phyloP scores from a whole-genome alignment of 306 rosid genomes.

The Quercus agrifolia region DNA sequence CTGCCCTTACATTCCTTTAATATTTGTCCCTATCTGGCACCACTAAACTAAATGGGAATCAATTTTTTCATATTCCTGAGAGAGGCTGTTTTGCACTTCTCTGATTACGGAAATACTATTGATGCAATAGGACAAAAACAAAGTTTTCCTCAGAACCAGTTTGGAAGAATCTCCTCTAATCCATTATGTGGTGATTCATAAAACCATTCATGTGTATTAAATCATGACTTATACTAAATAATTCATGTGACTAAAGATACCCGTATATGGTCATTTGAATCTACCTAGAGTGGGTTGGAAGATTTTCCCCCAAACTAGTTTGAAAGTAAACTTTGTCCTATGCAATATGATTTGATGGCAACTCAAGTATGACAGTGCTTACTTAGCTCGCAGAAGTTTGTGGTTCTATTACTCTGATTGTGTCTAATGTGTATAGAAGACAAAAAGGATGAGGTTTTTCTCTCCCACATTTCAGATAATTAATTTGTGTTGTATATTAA shows the following conservation, averaged over 20 bases:
- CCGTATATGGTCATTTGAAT: too few species aligned
- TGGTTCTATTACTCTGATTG: neutral
- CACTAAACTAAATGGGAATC: neutral
- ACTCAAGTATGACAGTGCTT: neutral
- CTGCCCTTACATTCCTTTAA: constrained; percentile 12
- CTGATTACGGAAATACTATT: too few species aligned
- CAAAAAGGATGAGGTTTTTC: neutral
- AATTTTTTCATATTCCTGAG: neutral
- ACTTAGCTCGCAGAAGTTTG: neutral
- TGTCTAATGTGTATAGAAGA: neutral
- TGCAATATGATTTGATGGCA: neutral
- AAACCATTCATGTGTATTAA: too few species aligned
- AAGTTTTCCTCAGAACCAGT: too few species aligned
- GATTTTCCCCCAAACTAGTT: too few species aligned
- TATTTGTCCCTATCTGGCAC: neutral
- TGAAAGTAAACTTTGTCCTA: neutral
- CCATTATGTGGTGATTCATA: too few species aligned
- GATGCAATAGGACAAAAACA: neutral
- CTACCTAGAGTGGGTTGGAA: too few species aligned
- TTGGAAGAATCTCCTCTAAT: too few species aligned
- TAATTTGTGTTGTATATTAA: neutral
- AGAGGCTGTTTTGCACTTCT: neutral
- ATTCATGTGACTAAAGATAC: too few species aligned
- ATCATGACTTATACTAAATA: too few species aligned
- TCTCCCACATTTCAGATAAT: neutral